These are phyloP conservation scores for Nemania diffusa DNA, from an alignment of 2,329 filamentous ascomycete species.

Conservation along the genomic window DNA sequence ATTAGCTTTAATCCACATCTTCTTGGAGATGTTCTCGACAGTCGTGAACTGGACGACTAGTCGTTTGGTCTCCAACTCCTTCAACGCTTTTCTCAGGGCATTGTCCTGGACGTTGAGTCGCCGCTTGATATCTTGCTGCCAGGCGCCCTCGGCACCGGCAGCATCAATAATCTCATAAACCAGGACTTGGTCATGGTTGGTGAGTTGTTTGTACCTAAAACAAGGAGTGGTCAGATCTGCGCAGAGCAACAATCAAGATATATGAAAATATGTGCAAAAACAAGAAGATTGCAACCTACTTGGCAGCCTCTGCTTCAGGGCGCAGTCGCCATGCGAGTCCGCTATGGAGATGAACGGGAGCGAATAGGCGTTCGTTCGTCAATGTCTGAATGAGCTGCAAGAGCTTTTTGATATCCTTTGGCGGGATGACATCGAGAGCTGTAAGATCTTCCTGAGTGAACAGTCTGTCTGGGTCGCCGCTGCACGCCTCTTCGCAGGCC, in stretches of 20 bases:
- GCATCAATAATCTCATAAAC: constrained; percentile 92
- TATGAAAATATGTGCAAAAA: background rate
- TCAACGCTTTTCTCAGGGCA: constrained; percentile 82
- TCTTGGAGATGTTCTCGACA: constrained; percentile 88
- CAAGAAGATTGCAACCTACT: constrained; percentile 55
- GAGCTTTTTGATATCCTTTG: constrained; percentile 65
- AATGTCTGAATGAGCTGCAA: constrained; percentile 67
- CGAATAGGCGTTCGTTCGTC: constrained; percentile 69
- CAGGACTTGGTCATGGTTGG: constrained; percentile 79
- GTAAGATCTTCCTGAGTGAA: constrained; percentile 70
- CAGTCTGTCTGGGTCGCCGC: constrained; percentile 56
- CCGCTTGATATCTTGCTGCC: constrained; percentile 85
- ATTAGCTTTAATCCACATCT: constrained; percentile 93
- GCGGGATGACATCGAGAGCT: constrained; percentile 66
- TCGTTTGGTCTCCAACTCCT: constrained; percentile 81
- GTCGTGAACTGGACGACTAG: constrained; percentile 91
- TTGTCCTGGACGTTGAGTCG: constrained; percentile 86
- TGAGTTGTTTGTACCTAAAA: constrained; percentile 66
- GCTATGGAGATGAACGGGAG: constrained; percentile 57
- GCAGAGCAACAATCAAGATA: background rate
- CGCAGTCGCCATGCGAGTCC: constrained; percentile 68
- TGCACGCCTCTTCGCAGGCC: constrained; percentile 59
- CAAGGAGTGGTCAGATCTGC: background rate
- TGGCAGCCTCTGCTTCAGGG: constrained; percentile 68
- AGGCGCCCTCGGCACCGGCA: constrained; percentile 85